phyloP scores from a whole-genome alignment of 306 rosid species.

The Luffa aegyptiaca region DNA sequence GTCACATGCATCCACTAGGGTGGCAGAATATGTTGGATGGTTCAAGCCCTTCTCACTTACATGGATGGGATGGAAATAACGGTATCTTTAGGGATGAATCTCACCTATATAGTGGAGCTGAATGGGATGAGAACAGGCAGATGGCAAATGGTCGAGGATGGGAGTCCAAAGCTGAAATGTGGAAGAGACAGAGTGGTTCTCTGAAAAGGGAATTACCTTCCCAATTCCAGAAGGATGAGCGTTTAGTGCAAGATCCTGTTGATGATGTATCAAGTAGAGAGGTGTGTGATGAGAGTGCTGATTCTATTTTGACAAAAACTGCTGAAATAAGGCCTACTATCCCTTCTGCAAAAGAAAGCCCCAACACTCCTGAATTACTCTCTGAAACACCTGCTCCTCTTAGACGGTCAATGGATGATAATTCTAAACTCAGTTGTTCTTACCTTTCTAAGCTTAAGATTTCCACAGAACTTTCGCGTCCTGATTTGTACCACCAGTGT shows the following conservation, averaged over 20 bases:
- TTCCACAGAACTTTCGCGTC: slow-evolving; percentile 48
- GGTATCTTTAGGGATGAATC: slow-evolving; percentile 71
- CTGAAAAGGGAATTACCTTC: slow-evolving; percentile 66
- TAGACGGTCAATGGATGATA: slow-evolving; percentile 25
- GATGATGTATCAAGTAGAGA: slow-evolving; percentile 48
- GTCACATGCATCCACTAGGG: slow-evolving; percentile 84
- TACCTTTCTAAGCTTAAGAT: slow-evolving; percentile 91
- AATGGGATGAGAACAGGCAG: slow-evolving; percentile 91
- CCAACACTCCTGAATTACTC: slow-evolving; percentile 27
- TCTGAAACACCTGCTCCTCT: slow-evolving; percentile 33
- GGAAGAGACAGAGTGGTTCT: slow-evolving; percentile 79
- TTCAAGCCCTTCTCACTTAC: slow-evolving; percentile 81
- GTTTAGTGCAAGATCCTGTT: slow-evolving; percentile 25
- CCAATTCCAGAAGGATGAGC: slow-evolving; percentile 54
- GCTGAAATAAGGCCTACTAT: slow-evolving; percentile 43
- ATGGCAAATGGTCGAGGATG: slow-evolving; percentile 65
- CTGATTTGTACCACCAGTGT: slow-evolving; percentile 67
- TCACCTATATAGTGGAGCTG: slow-evolving; percentile 65
- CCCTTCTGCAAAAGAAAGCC: slow-evolving; percentile 39
- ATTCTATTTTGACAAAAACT: slow-evolving; percentile 31
- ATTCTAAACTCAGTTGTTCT: slow-evolving; percentile 42
- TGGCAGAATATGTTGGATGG: slow-evolving; percentile 93
- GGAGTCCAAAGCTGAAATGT: slow-evolving; percentile 73
- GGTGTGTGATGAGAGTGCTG: slow-evolving; percentile 36
- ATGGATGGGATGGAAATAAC: slow-evolving; percentile 88